Evolutionary conservation across 2,329 filamentous ascomycete genomes (phyloP).

Genomic region (Aspergillus luchuensis): DNA sequence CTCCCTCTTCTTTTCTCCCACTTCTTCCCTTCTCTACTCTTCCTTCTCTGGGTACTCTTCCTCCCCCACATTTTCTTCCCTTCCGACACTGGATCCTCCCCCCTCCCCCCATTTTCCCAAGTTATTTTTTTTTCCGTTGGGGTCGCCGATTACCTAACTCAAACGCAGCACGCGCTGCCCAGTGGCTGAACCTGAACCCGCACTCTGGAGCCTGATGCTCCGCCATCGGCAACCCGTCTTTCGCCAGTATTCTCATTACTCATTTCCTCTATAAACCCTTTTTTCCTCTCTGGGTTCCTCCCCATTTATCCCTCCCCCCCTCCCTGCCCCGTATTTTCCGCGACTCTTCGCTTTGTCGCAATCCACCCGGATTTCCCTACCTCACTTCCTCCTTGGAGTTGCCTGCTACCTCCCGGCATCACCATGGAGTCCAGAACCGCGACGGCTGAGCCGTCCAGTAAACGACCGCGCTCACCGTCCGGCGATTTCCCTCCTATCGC

Average conservation of each 20-base stretch:
- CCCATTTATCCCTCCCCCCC: not conserved
- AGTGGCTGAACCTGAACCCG: conserved; percentile 24
- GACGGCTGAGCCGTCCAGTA: conserved; percentile 43
- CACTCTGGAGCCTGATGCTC: conserved; percentile 25
- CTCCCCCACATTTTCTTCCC: not conserved
- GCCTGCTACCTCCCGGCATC: conserved; percentile 4
- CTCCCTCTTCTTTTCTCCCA: conserved; percentile 13
- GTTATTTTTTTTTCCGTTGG: conserved; percentile 2
- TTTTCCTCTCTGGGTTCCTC: conserved; percentile 2
- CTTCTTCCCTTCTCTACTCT: conserved; percentile 12
- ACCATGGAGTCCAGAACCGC: conserved; percentile 39
- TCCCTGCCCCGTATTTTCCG: not conserved
- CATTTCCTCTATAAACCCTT: conserved; percentile 18
- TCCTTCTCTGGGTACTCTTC: conserved; percentile 11
- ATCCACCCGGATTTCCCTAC: not conserved
- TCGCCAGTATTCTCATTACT: conserved; percentile 21
- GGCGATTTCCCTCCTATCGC: conserved; percentile 41
- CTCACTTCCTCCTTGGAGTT: conserved; percentile 1
- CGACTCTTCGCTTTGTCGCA: conserved; percentile 2
- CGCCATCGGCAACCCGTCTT: conserved; percentile 27
- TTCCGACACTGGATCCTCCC: not conserved
- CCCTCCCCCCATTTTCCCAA: conserved; percentile 14
- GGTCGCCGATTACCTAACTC: conserved; percentile 21
- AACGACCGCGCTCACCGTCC: conserved; percentile 50
- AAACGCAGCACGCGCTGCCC: conserved; percentile 16